Evolutionary conservation across 257 asterid genomes (phyloP).

Genomic region (Lycium barbarum): DNA sequence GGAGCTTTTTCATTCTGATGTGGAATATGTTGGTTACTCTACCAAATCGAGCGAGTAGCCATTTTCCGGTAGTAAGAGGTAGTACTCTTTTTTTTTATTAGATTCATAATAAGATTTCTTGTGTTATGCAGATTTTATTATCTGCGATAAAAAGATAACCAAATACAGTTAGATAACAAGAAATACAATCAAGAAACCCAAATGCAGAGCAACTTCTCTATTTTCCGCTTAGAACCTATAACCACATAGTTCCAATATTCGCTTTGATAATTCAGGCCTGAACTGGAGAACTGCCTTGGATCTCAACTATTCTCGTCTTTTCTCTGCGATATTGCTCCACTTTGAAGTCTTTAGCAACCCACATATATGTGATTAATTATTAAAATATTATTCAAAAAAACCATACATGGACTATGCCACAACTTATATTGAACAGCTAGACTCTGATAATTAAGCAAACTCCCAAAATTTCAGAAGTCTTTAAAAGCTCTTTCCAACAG

Average conservation of each 20-base stretch:
- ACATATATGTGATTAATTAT: neutral
- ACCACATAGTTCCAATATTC: neutral
- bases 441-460: slow-evolving; percentile 16
- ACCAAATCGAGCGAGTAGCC: neutral
- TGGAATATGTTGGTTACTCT: neutral
- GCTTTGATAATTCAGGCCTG: neutral
- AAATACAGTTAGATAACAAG: neutral
- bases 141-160: slow-evolving; percentile 1
- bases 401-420: neutral
- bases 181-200: slow-evolving; percentile 6
- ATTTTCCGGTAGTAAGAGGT: neutral
- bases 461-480: neutral
- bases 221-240: neutral
- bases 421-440: neutral
- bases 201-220: slow-evolving; percentile 1
- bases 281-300: neutral
- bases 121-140: neutral
- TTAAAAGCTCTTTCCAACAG: neutral
- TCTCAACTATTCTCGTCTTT: neutral
- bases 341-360: slow-evolving; percentile 15
- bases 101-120: slow-evolving; percentile 5
- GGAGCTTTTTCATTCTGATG: neutral
- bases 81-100: neutral
- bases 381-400: neutral
- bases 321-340: neutral